These are phyloP conservation scores for Trichosporon faecale DNA, from an alignment of 1,284 basidiomycete genomes.

Conservation along the genomic window DNA sequence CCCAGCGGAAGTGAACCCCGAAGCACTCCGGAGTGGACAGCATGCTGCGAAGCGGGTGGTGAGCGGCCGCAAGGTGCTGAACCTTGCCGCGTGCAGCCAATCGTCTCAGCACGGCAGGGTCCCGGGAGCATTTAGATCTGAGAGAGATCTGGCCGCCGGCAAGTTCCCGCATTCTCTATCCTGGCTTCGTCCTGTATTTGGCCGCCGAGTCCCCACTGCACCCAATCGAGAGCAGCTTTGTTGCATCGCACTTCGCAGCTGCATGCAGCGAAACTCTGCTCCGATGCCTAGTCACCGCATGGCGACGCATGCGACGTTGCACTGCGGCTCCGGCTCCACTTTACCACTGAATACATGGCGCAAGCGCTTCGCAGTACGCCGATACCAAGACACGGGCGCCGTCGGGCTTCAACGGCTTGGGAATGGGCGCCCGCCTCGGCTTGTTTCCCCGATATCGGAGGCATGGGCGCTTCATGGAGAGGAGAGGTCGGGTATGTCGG, in stretches of 20 bases:
- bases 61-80: background rate
- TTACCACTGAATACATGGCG: background rate
- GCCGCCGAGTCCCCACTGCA: background rate
- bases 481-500: background rate
- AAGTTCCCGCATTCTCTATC: constrained; percentile 4
- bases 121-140: background rate
- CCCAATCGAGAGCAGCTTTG: background rate
- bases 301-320: too few species aligned
- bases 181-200: background rate
- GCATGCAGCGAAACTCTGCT: background rate
- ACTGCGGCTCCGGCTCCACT: background rate
- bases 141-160: background rate
- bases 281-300: background rate
- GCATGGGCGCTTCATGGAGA: background rate
- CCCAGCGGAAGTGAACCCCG: background rate
- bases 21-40: background rate
- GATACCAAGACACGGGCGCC: background rate
- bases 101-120: background rate
- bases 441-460: background rate
- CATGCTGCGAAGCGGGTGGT: background rate
- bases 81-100: background rate
- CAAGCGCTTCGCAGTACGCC: background rate
- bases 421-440: background rate
- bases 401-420: background rate
- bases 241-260: background rate